Conservation (phyloP, 306 rosid genomes). For the Cucumis cinereus region DNA sequence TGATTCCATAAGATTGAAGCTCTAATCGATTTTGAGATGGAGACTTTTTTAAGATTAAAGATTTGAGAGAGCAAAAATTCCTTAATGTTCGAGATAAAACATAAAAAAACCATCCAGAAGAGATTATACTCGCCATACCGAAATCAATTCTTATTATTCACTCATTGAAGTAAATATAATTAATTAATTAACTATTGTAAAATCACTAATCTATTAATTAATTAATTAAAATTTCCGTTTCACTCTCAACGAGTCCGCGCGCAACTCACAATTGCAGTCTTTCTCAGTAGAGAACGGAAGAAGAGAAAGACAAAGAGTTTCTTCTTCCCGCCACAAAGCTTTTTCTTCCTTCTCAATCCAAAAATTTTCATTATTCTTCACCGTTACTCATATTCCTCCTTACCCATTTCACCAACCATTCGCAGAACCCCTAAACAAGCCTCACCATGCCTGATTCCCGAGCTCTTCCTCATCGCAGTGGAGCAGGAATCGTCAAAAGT, state of each 20-base stretch:
- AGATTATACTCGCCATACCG: no score
- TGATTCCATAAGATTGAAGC: no score
- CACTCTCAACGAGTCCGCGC: not conserved
- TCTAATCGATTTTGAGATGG: no score
- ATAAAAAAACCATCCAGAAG: no score
- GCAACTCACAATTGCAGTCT: not conserved
- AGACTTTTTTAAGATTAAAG: no score
- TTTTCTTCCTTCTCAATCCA: not conserved
- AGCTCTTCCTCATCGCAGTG: conserved; percentile 14
- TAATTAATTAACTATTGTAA: no score
- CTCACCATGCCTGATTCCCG: conserved; percentile 2
- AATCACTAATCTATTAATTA: no score
- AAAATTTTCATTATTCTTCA: not conserved
- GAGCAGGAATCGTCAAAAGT: conserved; percentile 51
- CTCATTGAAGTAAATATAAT: no score
- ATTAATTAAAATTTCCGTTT: no score
- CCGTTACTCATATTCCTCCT: not conserved
- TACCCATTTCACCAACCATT: not conserved
- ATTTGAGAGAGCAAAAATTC: no score
- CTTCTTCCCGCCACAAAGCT: conserved; percentile 1
- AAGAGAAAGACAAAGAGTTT: not conserved
- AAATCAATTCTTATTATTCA: no score
- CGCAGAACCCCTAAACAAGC: not conserved
- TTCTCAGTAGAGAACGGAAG: not conserved
- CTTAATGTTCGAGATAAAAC: no score